These are phyloP conservation scores for Hansfordia pulvinata DNA, from an alignment of 2,329 filamentous ascomycete genomes.

Conservation along the genomic window DNA sequence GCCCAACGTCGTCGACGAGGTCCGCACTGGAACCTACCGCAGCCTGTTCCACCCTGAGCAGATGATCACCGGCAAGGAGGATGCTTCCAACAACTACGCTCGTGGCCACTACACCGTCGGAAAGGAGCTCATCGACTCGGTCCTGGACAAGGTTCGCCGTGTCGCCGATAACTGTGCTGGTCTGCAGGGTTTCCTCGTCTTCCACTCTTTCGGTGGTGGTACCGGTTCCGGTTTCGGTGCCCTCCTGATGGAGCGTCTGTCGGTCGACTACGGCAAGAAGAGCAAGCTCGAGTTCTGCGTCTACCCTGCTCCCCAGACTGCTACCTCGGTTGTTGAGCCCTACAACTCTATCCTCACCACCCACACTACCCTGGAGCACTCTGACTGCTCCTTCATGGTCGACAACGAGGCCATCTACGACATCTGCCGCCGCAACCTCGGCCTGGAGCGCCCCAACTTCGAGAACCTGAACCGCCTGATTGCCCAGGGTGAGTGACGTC, in stretches of 20 bases:
- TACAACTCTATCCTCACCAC: conserved; percentile 99
- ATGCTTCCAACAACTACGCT: conserved; percentile 99
- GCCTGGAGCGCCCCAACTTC: conserved; percentile 93
- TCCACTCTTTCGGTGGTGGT: conserved; percentile 99
- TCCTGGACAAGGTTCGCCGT: conserved; percentile 93
- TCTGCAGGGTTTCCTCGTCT: conserved; percentile 97
- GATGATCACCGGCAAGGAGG: conserved; percentile 99
- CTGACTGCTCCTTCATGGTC: conserved; percentile 99
- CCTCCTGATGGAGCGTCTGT: conserved; percentile 96
- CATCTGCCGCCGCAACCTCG: conserved; percentile 95
- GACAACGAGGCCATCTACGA: conserved; percentile 99
- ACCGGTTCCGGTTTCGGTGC: conserved; percentile 98
- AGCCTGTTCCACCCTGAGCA: conserved; percentile 97
- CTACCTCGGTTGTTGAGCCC: conserved; percentile 95
- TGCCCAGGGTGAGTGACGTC: conserved; percentile 61
- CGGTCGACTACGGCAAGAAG: conserved; percentile 99
- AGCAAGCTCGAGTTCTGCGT: conserved; percentile 99
- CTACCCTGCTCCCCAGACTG: conserved; percentile 94
- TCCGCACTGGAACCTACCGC: conserved; percentile 93
- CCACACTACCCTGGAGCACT: conserved; percentile 98
- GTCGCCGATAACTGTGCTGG: conserved; percentile 96
- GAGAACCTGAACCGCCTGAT: conserved; percentile 99
- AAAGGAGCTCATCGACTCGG: conserved; percentile 97
- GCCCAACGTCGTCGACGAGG: conserved; percentile 98
- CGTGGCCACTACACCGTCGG: conserved; percentile 99